Percentiles rank a stretch among this genome's conserved stretches.
phyloP scores from a whole-genome alignment of 345 rosid species.

The Eucalyptus erythrocorys region DNA sequence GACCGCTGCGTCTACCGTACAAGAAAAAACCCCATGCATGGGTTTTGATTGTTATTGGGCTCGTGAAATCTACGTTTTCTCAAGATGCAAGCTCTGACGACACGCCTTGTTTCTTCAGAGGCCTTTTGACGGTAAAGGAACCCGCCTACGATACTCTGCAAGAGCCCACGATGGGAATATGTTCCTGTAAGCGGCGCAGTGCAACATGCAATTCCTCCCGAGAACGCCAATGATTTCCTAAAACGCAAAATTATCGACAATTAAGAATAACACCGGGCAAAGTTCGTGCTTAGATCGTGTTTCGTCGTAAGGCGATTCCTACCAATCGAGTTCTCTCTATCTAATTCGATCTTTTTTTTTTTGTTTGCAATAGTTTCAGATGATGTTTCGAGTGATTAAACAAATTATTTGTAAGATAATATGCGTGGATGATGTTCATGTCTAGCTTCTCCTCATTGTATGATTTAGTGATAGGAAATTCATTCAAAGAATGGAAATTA shows the following conservation, averaged over 20 bases:
- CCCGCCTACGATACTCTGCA: slow-evolving; percentile 12
- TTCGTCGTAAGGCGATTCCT: not conserved
- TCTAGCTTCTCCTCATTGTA: not conserved
- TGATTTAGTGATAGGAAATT: not conserved
- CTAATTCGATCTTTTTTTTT: not conserved
- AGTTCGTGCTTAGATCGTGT: not conserved
- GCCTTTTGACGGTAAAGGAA: not conserved
- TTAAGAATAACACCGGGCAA: not conserved
- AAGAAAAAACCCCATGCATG: not conserved
- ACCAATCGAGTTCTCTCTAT: not conserved
- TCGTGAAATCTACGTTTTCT: not conserved
- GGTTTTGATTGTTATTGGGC: not conserved
- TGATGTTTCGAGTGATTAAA: not conserved
- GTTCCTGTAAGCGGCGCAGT: slow-evolving; percentile 17
- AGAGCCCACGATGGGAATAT: slow-evolving; percentile 33
- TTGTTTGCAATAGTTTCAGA: not conserved
- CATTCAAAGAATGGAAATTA: not conserved
- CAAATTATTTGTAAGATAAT: not conserved
- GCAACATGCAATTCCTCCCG: slow-evolving; percentile 28
- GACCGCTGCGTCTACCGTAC: not conserved
- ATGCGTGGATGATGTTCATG: not conserved
- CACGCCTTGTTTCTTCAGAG: not conserved
- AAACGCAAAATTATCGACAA: not conserved
- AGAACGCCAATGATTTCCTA: slow-evolving; percentile 27
- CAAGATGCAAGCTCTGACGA: not conserved